Evolutionary conservation across 225 moss, liverwort and hornwort genomes (phyloP), one percentile per base, ranked within the genome.

Genomic region (Sphagnum tenellum): DNA sequence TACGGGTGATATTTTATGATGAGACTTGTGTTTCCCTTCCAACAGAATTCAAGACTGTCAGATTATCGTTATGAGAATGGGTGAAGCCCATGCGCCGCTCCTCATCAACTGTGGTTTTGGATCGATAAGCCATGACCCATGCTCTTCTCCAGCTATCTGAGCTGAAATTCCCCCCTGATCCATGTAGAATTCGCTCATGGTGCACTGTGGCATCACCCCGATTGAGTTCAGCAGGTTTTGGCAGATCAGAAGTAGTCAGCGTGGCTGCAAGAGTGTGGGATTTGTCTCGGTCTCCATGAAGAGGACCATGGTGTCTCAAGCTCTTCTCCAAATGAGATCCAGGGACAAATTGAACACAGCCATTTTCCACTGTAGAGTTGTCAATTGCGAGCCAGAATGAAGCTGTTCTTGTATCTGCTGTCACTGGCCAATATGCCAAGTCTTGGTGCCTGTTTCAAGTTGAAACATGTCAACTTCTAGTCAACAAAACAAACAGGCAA

Each of bases 311-410:
- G 56, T 75, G 70, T 56, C 94, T 77, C 50, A 91, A 67, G 29
- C 29, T 75, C 55, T 58, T 77, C 81, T 95, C 94, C 57, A 71
- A 8, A 75, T 95, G 94, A 0, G 85, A 74, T 53, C 91, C 89
- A 49, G 89, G 88, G 12, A 95, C 75, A 45, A 91, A 95, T 49
- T 88, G 83, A 63, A 95, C 74, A 62, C 94, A 95, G 4, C 94
- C 94, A 66, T 91, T 95, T 66, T 81, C 74, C 5, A 91, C 8
- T 46, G 78, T 75, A 7, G 83, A 78, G 56, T 89, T 68, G 64
- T 95, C 94, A 12, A 95, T 89, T 48, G 94, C 91, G 60, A 95
- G 77, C 94, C 94, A 95, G 67, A 95, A 95, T 44, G 91, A 95
- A 44, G 94, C 88, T 4, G 94, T 95, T 63, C 91, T 72, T 29